Base-by-base conservation (phyloP, 306 rosid species). In the Cicer bijugum region DNA sequence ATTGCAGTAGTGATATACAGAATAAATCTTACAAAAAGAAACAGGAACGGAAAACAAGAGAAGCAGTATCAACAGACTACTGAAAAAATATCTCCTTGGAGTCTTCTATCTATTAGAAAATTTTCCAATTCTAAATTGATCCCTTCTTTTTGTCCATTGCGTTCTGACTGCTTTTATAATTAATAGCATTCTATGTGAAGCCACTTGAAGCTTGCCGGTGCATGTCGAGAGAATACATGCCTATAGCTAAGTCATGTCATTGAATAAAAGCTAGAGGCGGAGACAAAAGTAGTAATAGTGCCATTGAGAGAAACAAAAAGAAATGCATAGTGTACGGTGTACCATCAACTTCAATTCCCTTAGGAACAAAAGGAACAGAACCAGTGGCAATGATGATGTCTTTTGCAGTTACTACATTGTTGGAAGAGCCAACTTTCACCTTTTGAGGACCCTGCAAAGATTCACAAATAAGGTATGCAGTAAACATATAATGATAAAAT, bases 311-410 rank as follows among this genome's bases (percentile, higher is more conserved):
- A 46, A 67, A 42, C 1, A 28, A 53, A 71, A 51, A 72, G 19
- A 65, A 78, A 17, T 14, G 62, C 58, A 77, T 19, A 51, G 77
- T 11, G 3, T 70, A 12, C 0, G 50, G 56, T 9, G 43, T 85
- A 92, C 97, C 98, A 73, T 92, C 98, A 4, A 94, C 86, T 89
- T 94, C 99, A 79, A 94, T 86, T 72, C 99, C 99, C 85, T 88
- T 94, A 1, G 99, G 97, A 84, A 94, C 97, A 35, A 94, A 94
- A 52, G 99, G 99, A 82, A 94, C 89, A 47, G 99, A 91, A 69
- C 99, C 99, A 46, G 99, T 94, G 17, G 99, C 99, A 72, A 94
- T 88, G 75, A 94, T 94, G 81, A 94, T 86, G 64, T 94, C 75
- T 87, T 87, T 89, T 68, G 99, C 97, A 53, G 96, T 89, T 51